Evolutionary conservation across 208 protist species (phyloP), one percentile per base, ranked within the genome.

Genomic region (Leishmania tropica): DNA sequence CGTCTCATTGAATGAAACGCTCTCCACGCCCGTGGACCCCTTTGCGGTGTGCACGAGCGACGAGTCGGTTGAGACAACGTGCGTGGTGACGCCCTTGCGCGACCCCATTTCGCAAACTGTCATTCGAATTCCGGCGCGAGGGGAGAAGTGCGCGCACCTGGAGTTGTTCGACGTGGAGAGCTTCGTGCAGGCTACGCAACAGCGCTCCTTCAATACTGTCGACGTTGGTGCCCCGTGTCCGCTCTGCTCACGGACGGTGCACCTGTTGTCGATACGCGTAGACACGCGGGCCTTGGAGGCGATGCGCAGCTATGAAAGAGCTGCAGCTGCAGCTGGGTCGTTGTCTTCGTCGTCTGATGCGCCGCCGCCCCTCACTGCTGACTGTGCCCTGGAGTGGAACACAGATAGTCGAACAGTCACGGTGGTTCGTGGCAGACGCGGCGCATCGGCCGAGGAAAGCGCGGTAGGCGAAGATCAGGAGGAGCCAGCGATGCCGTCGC

Each of bases 81-180:
- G 76, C 28, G 86, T 88, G 40, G 85, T 82, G 58, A 84, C 84
- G 28, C 90, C 91, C 24, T 85, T 96, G 78, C 86, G 90, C 19
- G 94, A 97, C 70, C 89, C 90, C 4, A 85, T 97, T 31, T 89
- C 93, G 24, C 88, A 85, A 7, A 81, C 74, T 19, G 81, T 84
- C 19, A 91, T 97, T 40, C 80, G 76, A 31, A 85, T 87, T 28
- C 94, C 94, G 3, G 88, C 83, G 8, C 87, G 94, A 24, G 92
- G 94, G 21, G 60, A 79, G 35, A 58, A 35, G 45, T 97, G 94
- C 60, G 81, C 78, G 48, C 94, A 97, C 83, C 45, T 90, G 45
- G 92, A 94, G 74, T 51, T 95, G n/a, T 97, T 97, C 81, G 94
- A 97, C 65, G 60, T 94, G n/a, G 78, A 73, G 47, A 87, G 83